A percentile compares a stretch with the other conserved stretches of the same genome.
phyloP scores from a whole-genome alignment of 2,329 filamentous ascomycete genomes.

The Diatrype stigma region DNA sequence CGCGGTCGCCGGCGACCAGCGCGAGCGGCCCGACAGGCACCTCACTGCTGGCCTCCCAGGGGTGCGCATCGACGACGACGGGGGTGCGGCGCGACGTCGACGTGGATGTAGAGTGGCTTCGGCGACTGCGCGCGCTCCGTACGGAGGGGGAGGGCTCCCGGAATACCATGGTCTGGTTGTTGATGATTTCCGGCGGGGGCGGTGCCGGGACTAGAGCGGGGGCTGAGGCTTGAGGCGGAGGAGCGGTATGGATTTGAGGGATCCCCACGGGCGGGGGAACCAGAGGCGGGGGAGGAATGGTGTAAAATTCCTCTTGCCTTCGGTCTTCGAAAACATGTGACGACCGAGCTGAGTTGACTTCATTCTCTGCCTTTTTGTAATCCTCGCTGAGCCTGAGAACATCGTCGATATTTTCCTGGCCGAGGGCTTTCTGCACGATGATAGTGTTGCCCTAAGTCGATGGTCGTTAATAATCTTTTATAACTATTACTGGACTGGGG shows the following conservation, averaged over 20 bases:
- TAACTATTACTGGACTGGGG: background rate
- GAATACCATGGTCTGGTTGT: conserved; percentile 43
- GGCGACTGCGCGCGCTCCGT: conserved; percentile 23
- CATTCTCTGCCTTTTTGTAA: conserved; percentile 56
- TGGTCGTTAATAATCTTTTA: conserved; percentile 28
- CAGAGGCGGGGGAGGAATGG: conserved; percentile 30
- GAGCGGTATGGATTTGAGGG: conserved; percentile 14
- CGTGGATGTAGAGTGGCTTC: conserved; percentile 31
- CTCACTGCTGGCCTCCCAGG: conserved; percentile 32
- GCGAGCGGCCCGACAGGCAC: conserved; percentile 37
- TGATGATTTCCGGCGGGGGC: conserved; percentile 31
- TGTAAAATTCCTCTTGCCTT: conserved; percentile 38
- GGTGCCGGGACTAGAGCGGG: conserved; percentile 18
- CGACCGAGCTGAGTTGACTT: conserved; percentile 42
- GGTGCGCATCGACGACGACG: conserved; percentile 36
- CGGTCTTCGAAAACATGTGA: conserved; percentile 48
- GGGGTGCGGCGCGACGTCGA: conserved; percentile 26
- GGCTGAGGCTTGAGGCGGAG: conserved; percentile 22
- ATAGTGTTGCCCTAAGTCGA: conserved; percentile 68
- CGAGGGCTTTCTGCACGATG: conserved; percentile 77
- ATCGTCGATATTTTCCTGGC: conserved; percentile 88
- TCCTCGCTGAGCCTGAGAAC: conserved; percentile 78
- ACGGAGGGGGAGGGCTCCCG: conserved; percentile 48
- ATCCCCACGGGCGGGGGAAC: conserved; percentile 13
- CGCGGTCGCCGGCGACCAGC: conserved; percentile 33